A percentile compares a stretch with the other conserved stretches of the same genome.
Conservation (phyloP, 1,284 basidiomycete species). For the Naganishia sp. region DNA sequence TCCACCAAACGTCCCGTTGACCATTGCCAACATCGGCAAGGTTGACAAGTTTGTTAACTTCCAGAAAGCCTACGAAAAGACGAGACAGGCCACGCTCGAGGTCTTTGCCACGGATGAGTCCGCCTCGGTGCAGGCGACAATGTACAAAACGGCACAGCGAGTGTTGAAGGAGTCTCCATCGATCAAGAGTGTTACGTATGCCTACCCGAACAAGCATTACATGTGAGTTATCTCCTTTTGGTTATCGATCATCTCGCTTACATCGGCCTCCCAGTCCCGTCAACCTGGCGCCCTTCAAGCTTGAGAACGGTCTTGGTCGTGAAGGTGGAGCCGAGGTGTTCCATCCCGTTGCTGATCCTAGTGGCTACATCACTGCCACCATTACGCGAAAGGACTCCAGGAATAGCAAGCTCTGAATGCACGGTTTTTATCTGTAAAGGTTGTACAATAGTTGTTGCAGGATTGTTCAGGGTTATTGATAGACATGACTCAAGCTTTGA, state of each 20-base stretch:
- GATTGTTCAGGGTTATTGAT: background rate
- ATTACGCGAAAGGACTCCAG: constrained; percentile 51
- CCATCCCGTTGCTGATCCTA: constrained; percentile 71
- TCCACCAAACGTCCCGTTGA: constrained; percentile 56
- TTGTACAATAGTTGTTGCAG: background rate
- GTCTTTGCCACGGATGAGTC: constrained; percentile 84
- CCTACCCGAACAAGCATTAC: constrained; percentile 91
- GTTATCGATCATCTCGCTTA: background rate
- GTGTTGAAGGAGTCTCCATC: constrained; percentile 68
- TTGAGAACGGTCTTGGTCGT: constrained; percentile 57
- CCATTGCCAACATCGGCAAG: constrained; percentile 55
- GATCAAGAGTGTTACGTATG: constrained; percentile 69
- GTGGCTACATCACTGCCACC: constrained; percentile 56
- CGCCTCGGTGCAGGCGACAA: constrained; percentile 85
- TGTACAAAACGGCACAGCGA: constrained; percentile 82
- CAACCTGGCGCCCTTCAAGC: constrained; percentile 49
- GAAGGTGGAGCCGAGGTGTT: constrained; percentile 79
- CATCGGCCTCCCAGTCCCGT: constrained; percentile 41
- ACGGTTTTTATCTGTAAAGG: background rate
- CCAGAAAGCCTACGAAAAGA: constrained; percentile 59
- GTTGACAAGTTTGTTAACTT: constrained; percentile 66
- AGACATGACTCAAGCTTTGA: background rate
- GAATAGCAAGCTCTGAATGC: constrained; percentile 10
- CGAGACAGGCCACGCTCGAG: constrained; percentile 70
- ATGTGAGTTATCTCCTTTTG: constrained; percentile 56